A percentile compares a stretch with the other conserved stretches of the same genome.
These are phyloP conservation scores for Glycine tomentella DNA, from an alignment of 306 rosid species.

Conservation along the genomic window DNA sequence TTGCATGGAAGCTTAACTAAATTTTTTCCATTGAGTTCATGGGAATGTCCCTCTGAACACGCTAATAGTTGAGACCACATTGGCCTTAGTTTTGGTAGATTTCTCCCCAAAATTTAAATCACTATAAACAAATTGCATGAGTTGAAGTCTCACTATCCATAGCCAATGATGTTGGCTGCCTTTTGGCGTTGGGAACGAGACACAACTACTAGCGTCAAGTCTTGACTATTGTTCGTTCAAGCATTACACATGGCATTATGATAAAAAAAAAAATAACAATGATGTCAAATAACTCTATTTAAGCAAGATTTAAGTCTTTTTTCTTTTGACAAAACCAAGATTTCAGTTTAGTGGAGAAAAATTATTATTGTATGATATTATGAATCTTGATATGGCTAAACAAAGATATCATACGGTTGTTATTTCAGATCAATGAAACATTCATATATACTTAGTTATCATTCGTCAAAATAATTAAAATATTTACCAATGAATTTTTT, in stretches of 20 bases:
- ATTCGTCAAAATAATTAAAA: not conserved
- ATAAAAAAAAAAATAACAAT: not conserved
- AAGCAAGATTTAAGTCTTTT: too few relatives aligned
- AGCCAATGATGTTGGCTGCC: not conserved
- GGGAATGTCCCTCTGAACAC: not conserved
- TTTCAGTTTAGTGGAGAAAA: not conserved
- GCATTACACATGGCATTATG: not conserved
- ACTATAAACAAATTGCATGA: not conserved
- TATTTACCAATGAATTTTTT: not conserved
- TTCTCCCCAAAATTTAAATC: not conserved
- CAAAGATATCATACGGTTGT: too few relatives aligned
- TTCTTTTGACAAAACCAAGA: too few relatives aligned
- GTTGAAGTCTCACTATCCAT: not conserved
- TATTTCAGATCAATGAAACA: not conserved
- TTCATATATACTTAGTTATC: not conserved
- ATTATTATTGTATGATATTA: not conserved
- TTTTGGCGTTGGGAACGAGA: conserved; percentile 2
- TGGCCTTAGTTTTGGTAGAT: not conserved
- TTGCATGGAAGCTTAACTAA: conserved; percentile 1
- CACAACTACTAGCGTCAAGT: not conserved
- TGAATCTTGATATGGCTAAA: not conserved
- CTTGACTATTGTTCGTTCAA: conserved; percentile 3
- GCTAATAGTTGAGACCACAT: conserved; percentile 31
- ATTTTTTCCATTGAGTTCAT: not conserved
- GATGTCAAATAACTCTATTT: not conserved